Evolutionary conservation across 192 early-diverging fungal genomes (phyloP).

Genomic region (Rhizophagus prolifer): DNA sequence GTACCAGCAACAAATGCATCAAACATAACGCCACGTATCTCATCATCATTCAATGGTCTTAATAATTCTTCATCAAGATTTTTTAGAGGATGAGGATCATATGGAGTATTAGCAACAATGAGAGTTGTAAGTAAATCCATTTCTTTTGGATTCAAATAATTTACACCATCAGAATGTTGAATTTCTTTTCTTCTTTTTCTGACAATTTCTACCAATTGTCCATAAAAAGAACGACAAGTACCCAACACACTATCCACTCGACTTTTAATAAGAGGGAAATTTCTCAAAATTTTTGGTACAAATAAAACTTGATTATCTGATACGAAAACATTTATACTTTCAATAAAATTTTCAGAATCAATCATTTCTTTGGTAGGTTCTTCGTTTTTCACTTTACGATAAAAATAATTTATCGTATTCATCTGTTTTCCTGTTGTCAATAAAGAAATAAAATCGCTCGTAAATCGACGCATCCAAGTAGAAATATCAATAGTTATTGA

Average conservation of each 20-base stretch:
- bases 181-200: constrained; percentile 25
- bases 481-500: constrained; percentile 10
- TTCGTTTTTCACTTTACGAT: constrained; percentile 12
- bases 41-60: constrained; percentile 5
- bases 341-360: constrained; percentile 20
- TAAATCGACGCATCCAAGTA: constrained; percentile 21
- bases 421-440: background rate
- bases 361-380: constrained; percentile 13
- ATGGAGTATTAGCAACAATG: background rate
- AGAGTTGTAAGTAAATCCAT: constrained; percentile 19
- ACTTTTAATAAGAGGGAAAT: constrained; percentile 9
- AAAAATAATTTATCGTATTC: background rate
- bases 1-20: constrained; percentile 14
- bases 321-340: constrained; percentile 16
- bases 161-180: background rate
- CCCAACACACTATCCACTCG: background rate
- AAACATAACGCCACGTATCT: constrained; percentile 11
- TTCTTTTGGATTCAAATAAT: background rate
- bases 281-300: constrained; percentile 29
- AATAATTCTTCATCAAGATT: background rate
- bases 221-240: constrained; percentile 1
- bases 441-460: constrained; percentile 16
- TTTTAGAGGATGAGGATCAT: background rate
- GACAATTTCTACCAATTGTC: constrained; percentile 7
- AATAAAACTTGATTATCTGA: constrained; percentile 23